Percentiles rank a stretch among this genome's conserved stretches.
Evolutionary conservation across 2,329 filamentous ascomycete genomes (phyloP).

Genomic region (Rhynchosporium graminicola): DNA sequence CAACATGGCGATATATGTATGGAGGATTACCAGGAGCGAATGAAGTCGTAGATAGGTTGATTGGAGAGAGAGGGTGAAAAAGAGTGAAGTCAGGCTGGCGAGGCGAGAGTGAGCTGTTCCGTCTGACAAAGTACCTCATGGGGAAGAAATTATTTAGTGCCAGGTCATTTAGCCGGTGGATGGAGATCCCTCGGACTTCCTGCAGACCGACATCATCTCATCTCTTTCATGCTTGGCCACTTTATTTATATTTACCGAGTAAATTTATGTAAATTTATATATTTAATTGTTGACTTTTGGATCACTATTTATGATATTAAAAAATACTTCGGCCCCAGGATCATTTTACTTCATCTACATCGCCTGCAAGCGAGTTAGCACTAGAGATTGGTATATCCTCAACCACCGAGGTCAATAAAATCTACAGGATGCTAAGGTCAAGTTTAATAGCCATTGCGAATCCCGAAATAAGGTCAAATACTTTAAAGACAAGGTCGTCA

Average conservation of each 20-base stretch:
- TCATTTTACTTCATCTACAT: too few relatives aligned
- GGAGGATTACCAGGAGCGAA: background rate
- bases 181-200: conserved; percentile 10
- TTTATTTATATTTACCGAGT: background rate
- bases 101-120: conserved; percentile 12
- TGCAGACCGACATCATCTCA: background rate
- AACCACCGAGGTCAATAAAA: background rate
- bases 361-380: too few relatives aligned
- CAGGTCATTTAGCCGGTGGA: background rate
- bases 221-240: background rate
- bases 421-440: background rate
- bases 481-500: background rate
- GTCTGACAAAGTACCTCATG: background rate
- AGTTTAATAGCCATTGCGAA: background rate
- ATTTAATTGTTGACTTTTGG: background rate
- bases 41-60: conserved; percentile 9
- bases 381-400: background rate
- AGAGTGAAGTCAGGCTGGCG: background rate
- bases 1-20: conserved; percentile 50
- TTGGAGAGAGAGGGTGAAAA: background rate
- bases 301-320: background rate
- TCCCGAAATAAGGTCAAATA: background rate
- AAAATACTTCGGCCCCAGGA: background rate
- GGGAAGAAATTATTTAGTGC: conserved; percentile 11
- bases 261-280: background rate